phyloP scores from a whole-genome alignment of 2,329 filamentous ascomycete species.

The Penicillium palitans region DNA sequence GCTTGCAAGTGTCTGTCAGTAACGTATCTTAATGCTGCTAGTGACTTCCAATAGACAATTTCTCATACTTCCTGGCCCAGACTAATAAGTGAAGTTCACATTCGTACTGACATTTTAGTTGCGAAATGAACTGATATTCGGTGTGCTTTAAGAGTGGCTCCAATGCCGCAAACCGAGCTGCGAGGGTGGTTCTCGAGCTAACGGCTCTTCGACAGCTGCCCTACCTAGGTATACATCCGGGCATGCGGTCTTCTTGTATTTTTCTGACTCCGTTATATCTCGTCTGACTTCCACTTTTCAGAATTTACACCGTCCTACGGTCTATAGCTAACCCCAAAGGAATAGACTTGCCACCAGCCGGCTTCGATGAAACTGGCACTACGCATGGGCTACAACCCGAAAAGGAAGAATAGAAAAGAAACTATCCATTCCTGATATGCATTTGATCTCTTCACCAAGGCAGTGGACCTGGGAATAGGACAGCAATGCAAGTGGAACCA shows the following conservation, averaged over 20 bases:
- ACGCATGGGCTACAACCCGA: background rate
- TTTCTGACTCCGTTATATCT: background rate
- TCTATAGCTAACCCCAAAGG: background rate
- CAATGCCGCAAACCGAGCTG: background rate
- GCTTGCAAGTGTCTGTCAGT: conserved; percentile 26
- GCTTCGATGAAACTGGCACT: background rate
- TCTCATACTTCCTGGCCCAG: conserved; percentile 4
- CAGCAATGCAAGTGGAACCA: too few relatives aligned
- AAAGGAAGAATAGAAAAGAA: background rate
- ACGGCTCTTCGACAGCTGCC: background rate
- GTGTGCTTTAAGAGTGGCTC: too few relatives aligned
- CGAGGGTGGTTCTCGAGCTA: too few relatives aligned
- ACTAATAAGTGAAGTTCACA: background rate
- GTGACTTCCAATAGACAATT: conserved; percentile 32
- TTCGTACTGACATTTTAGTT: background rate
- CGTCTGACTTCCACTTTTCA: too few relatives aligned
- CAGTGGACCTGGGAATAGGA: background rate
- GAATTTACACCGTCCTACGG: too few relatives aligned
- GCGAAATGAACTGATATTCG: background rate
- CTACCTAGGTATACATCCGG: background rate
- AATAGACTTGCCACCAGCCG: background rate
- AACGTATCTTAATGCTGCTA: conserved; percentile 34
- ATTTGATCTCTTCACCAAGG: background rate
- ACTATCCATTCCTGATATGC: background rate
- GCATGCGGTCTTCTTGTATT: background rate